Base-by-base conservation (phyloP, 352 stramenopile genomes). In the Pythium brachiatum region DNA sequence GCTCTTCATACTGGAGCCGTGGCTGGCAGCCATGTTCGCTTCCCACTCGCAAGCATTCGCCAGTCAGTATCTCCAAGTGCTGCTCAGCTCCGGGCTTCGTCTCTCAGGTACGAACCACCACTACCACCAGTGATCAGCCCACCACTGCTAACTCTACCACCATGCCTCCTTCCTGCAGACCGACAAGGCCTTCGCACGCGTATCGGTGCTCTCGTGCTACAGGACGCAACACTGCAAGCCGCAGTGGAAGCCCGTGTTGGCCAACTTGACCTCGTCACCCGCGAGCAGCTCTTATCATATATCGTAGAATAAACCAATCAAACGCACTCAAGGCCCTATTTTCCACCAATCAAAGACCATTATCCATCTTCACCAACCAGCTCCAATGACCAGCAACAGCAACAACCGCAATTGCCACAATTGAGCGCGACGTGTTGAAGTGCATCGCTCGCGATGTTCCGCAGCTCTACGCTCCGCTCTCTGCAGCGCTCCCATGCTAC, bases 221-320 rank as follows among this genome's bases (percentile, higher is more conserved):
- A 64, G 8, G 23, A 23, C 31, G 20, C 18, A 7, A 21, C 29
- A 15, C 44, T 72, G 2, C 16, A 51, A n/a, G 21, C 26, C 16
- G 31, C 41, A 2, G 53, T 72, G 11, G 53, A 64, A 8, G 12
- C 18, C 3, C 18, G 43, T 4, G n/a, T 72, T 38, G 7, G 3
- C 3, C 11, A 18, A 5, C 52, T 70, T 12, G 64, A 70, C 41
- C 32, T 43, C 2, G 15, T 60, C 36, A 31, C 34, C 0, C 57
- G 32, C 13, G 57, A 66, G 7, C 43, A 60, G 53, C 53, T 63
- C 26, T 18, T 69, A 29, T 20, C 39, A 15, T 31, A 60, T 44
- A 51, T 62, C 39, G 11, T 46, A 66, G 43, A 57, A 57, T 71
- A 23, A 64, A 50, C 65, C 53, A 72, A 72, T 72, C 58, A 54